Evolutionary conservation across 495 filamentous ascomycete genomes (phyloP).

Genomic region (Penicillium robsamsonii): DNA sequence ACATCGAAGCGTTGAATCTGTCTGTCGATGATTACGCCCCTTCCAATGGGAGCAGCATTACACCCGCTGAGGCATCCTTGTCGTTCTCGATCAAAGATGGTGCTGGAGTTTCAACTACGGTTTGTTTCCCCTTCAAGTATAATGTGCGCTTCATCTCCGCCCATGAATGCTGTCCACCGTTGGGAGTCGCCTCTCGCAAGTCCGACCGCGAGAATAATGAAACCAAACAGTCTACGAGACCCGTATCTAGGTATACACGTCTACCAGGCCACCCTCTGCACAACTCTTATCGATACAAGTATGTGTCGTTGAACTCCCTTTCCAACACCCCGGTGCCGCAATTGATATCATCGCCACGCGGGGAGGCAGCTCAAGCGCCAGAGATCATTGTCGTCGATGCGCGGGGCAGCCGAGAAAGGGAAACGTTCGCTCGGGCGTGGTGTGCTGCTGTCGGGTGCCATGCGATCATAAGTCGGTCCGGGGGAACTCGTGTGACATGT

Average conservation of each 20-base stretch:
- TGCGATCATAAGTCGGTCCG: slow-evolving; percentile 63
- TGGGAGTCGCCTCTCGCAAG: slow-evolving; percentile 28
- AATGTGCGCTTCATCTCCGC: slow-evolving; percentile 66
- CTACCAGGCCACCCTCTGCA: slow-evolving; percentile 63
- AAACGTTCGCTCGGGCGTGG: slow-evolving; percentile 65
- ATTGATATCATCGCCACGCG: slow-evolving; percentile 1
- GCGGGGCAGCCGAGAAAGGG: slow-evolving; percentile 54
- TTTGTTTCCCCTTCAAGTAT: slow-evolving; percentile 52
- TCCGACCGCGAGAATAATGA: not conserved
- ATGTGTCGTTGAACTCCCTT: slow-evolving; percentile 53
- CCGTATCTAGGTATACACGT: slow-evolving; percentile 24
- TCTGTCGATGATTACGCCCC: slow-evolving; percentile 18
- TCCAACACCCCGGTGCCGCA: slow-evolving; percentile 27
- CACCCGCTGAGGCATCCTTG: slow-evolving; percentile 48
- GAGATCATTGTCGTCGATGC: slow-evolving; percentile 50
- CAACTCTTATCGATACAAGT: slow-evolving; percentile 56
- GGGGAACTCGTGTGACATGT: slow-evolving; percentile 63
- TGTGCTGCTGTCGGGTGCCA: slow-evolving; percentile 68
- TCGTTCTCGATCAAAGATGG: slow-evolving; percentile 40
- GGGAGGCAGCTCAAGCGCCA: slow-evolving; percentile 18
- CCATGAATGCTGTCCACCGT: slow-evolving; percentile 60
- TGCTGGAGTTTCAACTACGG: slow-evolving; percentile 34
- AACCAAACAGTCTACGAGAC: slow-evolving; percentile 35
- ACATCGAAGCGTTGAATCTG: slow-evolving; percentile 25
- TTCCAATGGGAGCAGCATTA: slow-evolving; percentile 27